These are phyloP conservation scores for Hymenoscyphus fraxineus DNA, from an alignment of 2,329 filamentous ascomycete genomes.

Conservation along the genomic window DNA sequence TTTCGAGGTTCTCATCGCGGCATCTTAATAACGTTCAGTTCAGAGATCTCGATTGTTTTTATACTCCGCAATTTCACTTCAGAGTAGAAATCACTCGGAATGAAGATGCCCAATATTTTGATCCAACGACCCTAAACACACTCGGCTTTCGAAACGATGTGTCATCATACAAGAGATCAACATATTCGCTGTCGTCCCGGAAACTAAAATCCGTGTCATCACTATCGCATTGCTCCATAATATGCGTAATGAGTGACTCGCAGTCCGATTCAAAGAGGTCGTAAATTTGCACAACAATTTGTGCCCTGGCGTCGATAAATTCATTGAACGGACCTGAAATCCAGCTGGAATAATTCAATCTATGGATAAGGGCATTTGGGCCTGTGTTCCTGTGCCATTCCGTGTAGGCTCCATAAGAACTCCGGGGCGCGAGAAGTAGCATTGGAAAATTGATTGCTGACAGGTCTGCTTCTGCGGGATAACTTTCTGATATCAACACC, in stretches of 20 bases:
- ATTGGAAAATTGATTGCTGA: not conserved
- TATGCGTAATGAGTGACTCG: not conserved
- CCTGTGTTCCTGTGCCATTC: not conserved
- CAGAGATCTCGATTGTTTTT: slow-evolving; percentile 1
- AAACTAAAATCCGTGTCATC: not conserved
- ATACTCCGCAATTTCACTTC: not conserved
- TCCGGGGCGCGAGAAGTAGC: not conserved
- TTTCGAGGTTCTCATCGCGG: not conserved
- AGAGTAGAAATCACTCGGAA: not conserved
- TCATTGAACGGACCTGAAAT: not conserved
- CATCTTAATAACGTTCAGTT: not conserved
- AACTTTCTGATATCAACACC: slow-evolving; percentile 6
- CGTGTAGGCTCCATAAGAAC: not conserved
- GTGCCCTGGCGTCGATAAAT: slow-evolving; percentile 3
- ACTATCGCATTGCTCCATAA: not conserved
- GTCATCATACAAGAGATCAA: slow-evolving; percentile 5
- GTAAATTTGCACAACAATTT: not conserved
- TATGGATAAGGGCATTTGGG: not conserved
- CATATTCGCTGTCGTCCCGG: not conserved
- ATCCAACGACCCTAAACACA: slow-evolving; percentile 3
- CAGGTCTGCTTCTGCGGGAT: not conserved
- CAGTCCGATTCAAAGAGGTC: not conserved
- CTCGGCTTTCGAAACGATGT: not conserved
- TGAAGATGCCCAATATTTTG: slow-evolving; percentile 4
- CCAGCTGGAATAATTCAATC: not conserved